These are phyloP conservation scores for Aspergillus floridensis DNA, from an alignment of 2,329 filamentous ascomycete species.

Conservation along the genomic window DNA sequence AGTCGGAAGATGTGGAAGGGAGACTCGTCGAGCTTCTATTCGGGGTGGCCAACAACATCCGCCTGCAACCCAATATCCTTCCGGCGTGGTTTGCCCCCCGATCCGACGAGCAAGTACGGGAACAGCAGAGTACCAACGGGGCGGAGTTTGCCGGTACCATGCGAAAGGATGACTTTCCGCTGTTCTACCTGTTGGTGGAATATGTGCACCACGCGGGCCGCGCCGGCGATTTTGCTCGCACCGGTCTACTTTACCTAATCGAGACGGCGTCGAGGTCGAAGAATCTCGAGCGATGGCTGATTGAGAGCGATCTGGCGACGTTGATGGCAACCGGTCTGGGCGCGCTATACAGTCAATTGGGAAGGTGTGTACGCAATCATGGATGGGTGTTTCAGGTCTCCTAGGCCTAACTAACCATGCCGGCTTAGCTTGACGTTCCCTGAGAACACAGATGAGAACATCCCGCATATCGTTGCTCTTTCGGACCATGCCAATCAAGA, in stretches of 20 bases:
- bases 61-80: conserved; percentile 80
- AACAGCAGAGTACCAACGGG: conserved; percentile 47
- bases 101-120: conserved; percentile 37
- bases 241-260: conserved; percentile 91
- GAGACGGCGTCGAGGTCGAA: conserved; percentile 83
- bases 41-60: conserved; percentile 93
- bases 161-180: conserved; percentile 86
- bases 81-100: conserved; percentile 84
- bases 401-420: neutral
- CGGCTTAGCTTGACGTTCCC: conserved; percentile 64
- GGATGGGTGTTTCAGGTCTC: neutral
- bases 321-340: conserved; percentile 95
- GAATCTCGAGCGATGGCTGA: conserved; percentile 88
- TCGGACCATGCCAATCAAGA: conserved; percentile 79
- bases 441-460: conserved; percentile 60
- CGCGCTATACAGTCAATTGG: conserved; percentile 68
- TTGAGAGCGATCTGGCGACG: conserved; percentile 93
- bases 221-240: conserved; percentile 92
- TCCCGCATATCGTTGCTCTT: conserved; percentile 80
- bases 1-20: conserved; percentile 77
- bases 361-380: conserved; percentile 45
- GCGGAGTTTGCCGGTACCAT: conserved; percentile 79
- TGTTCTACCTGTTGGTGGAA: conserved; percentile 94
- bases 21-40: conserved; percentile 91
- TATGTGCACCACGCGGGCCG: conserved; percentile 95